Evolutionary conservation across 805 yeast genomes (phyloP).

Genomic region (Pichia eremophila): DNA sequence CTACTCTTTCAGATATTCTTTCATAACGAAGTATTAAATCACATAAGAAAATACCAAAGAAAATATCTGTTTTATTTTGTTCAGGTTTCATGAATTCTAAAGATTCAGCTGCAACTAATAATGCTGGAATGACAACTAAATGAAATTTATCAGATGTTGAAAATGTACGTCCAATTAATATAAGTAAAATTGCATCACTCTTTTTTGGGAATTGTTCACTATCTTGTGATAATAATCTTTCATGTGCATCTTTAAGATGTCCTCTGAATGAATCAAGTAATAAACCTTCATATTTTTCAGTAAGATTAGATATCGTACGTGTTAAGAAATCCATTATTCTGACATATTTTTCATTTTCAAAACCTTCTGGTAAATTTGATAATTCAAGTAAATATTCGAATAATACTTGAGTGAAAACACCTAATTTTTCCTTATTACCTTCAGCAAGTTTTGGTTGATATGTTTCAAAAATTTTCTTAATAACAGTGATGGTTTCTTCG

Average conservation of each 20-base stretch:
- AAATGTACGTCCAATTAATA: conserved; percentile 65
- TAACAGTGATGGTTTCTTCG: conserved; percentile 35
- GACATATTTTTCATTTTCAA: conserved; percentile 21
- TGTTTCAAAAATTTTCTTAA: conserved; percentile 46
- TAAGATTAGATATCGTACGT: conserved; percentile 41
- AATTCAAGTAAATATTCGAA: conserved; percentile 52
- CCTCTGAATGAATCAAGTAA: conserved; percentile 56
- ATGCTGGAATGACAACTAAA: conserved; percentile 77
- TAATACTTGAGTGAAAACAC: conserved; percentile 51
- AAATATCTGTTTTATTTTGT: conserved; percentile 26
- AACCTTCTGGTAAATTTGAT: conserved; percentile 21
- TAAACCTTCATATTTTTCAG: conserved; percentile 55
- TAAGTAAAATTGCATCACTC: conserved; percentile 58
- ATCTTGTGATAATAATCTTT: conserved; percentile 31
- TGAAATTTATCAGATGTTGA: conserved; percentile 97
- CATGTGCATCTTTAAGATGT: conserved; percentile 46
- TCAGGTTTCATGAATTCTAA: conserved; percentile 37
- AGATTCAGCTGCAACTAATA: conserved; percentile 62
- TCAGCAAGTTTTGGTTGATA: conserved; percentile 71
- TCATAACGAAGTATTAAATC: conserved; percentile 66
- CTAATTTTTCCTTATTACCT: conserved; percentile 74
- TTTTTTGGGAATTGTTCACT: conserved; percentile 26
- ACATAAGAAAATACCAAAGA: conserved; percentile 57
- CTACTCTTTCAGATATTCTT: conserved; percentile 63
- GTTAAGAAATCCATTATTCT: conserved; percentile 30